A percentile compares a stretch with the other conserved stretches of the same genome.
phyloP scores from a whole-genome alignment of 2,329 filamentous ascomycete species.

The Scolecobasidium constrictum region DNA sequence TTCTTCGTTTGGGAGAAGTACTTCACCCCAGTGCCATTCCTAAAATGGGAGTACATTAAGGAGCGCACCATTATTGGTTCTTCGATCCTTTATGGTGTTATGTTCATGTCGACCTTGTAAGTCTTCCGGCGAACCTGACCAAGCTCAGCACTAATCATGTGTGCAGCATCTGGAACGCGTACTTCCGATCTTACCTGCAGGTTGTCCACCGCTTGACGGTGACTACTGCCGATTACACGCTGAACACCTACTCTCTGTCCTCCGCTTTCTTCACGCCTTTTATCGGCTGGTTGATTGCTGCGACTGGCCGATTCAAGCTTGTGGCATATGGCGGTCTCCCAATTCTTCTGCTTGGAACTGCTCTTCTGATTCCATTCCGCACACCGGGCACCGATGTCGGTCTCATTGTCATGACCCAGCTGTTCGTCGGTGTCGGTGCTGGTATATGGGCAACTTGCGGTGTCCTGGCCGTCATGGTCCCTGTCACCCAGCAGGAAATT shows the following conservation, averaged over 20 bases:
- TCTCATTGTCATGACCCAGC: conserved; percentile 21
- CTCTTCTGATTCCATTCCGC: conserved; percentile 21
- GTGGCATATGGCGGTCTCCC: conserved; percentile 16
- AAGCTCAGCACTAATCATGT: no score
- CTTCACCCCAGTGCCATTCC: conserved; percentile 27
- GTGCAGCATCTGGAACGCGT: conserved; percentile 25
- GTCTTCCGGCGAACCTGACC: no score
- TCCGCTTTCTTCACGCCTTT: conserved; percentile 17
- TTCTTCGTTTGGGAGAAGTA: conserved; percentile 29
- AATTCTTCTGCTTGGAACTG: conserved; percentile 19
- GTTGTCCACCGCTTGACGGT: conserved; percentile 24
- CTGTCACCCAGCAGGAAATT: conserved; percentile 21
- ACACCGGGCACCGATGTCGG: conserved; percentile 17
- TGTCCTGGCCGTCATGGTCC: conserved; percentile 18
- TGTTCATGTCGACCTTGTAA: no score
- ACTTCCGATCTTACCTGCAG: conserved; percentile 28
- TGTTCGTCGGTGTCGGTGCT: conserved; percentile 12
- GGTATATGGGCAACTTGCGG: background rate
- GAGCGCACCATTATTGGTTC: conserved; percentile 41
- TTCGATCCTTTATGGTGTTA: conserved; percentile 34
- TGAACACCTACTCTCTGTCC: conserved; percentile 23
- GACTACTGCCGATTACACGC: conserved; percentile 11
- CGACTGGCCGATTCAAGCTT: conserved; percentile 16
- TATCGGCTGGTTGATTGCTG: conserved; percentile 13
- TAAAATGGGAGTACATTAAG: conserved; percentile 35